A percentile compares a stretch with the other conserved stretches of the same genome.
These are phyloP conservation scores for Cladorrhinum sp. DNA, from an alignment of 2,329 filamentous ascomycete genomes.

Conservation along the genomic window DNA sequence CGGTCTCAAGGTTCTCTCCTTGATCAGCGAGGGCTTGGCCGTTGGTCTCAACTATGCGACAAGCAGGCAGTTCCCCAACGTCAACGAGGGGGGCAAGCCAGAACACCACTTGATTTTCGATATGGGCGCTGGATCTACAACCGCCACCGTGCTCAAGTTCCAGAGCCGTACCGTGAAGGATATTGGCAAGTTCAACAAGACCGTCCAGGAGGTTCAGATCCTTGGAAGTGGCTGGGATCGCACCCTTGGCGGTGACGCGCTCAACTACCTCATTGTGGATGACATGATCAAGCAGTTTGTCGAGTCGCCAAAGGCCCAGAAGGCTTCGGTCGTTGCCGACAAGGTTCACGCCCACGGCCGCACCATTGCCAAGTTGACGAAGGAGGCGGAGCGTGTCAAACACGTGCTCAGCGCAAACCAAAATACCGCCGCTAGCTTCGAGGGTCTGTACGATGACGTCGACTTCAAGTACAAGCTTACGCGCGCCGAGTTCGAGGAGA, in stretches of 20 bases:
- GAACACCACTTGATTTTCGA: conserved; percentile 94
- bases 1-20: conserved; percentile 77
- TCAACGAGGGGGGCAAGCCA: conserved; percentile 78
- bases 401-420: conserved; percentile 92
- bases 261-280: conserved; percentile 85
- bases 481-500: conserved; percentile 75
- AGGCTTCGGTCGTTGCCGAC: conserved; percentile 58
- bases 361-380: conserved; percentile 84
- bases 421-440: conserved; percentile 76
- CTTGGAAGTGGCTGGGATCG: conserved; percentile 85
- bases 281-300: conserved; percentile 83
- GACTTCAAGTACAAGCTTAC: conserved; percentile 91
- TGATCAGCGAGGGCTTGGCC: conserved; percentile 86
- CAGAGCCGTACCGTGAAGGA: conserved; percentile 89
- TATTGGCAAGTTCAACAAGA: conserved; percentile 91
- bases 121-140: conserved; percentile 95
- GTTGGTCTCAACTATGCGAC: conserved; percentile 96
- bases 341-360: conserved; percentile 73
- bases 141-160: conserved; percentile 85
- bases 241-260: conserved; percentile 81
- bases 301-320: conserved; percentile 65
- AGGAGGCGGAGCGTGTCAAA: conserved; percentile 82
- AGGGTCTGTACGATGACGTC: conserved; percentile 85
- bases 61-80: conserved; percentile 79
- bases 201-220: conserved; percentile 89